phyloP scores from a whole-genome alignment of 2,329 filamentous ascomycete genomes.

The Alternaria tenuissima region DNA sequence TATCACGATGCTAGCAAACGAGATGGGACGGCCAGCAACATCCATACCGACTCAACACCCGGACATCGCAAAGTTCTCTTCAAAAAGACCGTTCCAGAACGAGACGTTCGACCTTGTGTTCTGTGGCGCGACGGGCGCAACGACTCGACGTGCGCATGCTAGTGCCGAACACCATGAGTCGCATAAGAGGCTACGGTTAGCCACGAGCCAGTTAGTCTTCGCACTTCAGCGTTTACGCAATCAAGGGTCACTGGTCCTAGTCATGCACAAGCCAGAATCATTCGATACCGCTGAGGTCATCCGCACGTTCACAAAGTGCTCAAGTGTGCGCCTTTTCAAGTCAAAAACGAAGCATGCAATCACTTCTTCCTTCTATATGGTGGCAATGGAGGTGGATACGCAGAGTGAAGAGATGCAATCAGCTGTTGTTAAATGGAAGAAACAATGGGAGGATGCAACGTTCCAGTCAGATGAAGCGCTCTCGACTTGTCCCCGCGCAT shows the following conservation, averaged over 20 bases:
- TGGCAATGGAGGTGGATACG: slow-evolving; percentile 54
- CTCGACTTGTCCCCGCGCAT: not conserved
- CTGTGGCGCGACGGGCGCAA: too few species aligned
- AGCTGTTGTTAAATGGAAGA: not conserved
- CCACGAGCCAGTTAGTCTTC: slow-evolving; percentile 53
- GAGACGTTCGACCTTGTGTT: too few species aligned
- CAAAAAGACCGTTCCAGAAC: accelerated
- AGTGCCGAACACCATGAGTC: not conserved
- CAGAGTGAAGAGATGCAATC: not conserved
- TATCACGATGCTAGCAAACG: too few species aligned
- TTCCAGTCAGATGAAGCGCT: not conserved
- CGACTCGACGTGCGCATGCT: not conserved
- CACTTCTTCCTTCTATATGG: slow-evolving; percentile 61
- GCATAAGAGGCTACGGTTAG: slow-evolving; percentile 42
- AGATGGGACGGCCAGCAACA: too few species aligned
- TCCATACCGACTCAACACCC: too few species aligned
- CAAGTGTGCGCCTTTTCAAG: slow-evolving; percentile 57
- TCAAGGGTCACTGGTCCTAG: slow-evolving; percentile 60
- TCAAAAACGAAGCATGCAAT: slow-evolving; percentile 52
- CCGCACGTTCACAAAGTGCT: slow-evolving; percentile 53
- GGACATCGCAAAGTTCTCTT: accelerated
- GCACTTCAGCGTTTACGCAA: slow-evolving; percentile 56
- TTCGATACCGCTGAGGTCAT: slow-evolving; percentile 50
- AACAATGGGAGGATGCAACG: not conserved
- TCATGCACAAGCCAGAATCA: slow-evolving; percentile 60